Conservation (phyloP, 441 rosid species). For the Breynia disticha region DNA sequence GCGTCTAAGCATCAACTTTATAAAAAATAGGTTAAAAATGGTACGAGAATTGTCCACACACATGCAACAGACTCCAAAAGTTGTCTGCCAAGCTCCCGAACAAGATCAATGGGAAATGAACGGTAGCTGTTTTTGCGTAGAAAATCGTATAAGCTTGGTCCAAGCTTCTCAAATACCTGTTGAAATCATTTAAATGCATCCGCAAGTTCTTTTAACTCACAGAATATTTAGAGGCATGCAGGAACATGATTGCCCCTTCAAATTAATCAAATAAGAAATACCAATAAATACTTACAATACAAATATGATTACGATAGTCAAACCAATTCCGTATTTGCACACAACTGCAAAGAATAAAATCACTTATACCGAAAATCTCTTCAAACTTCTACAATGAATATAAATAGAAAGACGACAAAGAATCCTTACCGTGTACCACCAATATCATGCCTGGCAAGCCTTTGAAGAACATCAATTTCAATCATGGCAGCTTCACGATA, state of each 20-base stretch:
- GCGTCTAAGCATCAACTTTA: conserved; percentile 20
- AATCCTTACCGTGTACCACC: conserved; percentile 64
- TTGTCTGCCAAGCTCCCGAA: conserved; percentile 96
- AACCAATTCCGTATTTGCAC: conserved; percentile 98
- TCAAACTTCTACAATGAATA: conserved; percentile 24
- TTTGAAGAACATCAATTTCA: conserved; percentile 75
- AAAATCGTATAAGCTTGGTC: conserved; percentile 98
- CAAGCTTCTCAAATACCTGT: conserved; percentile 99
- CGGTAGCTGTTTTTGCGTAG: conserved; percentile 92
- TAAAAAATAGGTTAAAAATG: conserved; percentile 30
- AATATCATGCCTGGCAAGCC: conserved; percentile 70
- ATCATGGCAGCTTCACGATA: conserved; percentile 94
- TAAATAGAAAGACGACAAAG: conserved; percentile 4
- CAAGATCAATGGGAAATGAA: conserved; percentile 95
- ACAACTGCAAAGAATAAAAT: conserved; percentile 91
- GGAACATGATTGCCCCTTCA: conserved; percentile 31
- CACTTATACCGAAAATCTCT: conserved; percentile 41
- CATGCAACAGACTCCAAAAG: conserved; percentile 98
- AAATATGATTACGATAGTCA: conserved; percentile 97
- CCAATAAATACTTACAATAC: conserved; percentile 86
- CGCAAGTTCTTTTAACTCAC: conserved; percentile 58
- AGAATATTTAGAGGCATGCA: conserved; percentile 27
- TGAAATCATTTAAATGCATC: conserved; percentile 70
- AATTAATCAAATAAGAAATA: conserved; percentile 46
- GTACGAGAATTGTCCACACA: conserved; percentile 73